Conservation (phyloP, 164 flowering plant genomes). For the Warburgia ugandensis region DNA sequence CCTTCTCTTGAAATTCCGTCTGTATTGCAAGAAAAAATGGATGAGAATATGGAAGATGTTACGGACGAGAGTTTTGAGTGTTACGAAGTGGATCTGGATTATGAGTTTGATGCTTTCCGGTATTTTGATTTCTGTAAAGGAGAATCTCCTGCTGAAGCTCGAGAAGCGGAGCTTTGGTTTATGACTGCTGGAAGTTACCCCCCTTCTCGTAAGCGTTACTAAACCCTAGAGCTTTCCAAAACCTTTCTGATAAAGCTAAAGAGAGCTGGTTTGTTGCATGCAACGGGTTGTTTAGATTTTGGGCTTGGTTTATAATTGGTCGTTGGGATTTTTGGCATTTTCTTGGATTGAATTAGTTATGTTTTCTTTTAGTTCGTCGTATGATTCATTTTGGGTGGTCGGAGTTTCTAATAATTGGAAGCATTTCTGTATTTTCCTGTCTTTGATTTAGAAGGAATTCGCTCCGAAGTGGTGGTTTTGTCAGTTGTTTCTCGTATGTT, state of each 20-base stretch:
- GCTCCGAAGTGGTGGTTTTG: no score
- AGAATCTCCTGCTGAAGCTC: slow-evolving; percentile 47
- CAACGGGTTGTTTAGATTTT: background rate
- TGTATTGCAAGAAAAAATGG: slow-evolving; percentile 21
- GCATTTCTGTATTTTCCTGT: no score
- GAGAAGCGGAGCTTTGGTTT: slow-evolving; percentile 71
- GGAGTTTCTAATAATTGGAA: no score
- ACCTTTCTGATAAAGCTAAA: no score
- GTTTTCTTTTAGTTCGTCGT: background rate
- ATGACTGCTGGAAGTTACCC: slow-evolving; percentile 57
- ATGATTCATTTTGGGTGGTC: background rate
- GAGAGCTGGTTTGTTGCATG: background rate
- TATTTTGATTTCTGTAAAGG: slow-evolving; percentile 58
- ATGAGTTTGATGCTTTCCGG: slow-evolving; percentile 75
- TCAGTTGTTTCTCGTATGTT: no score
- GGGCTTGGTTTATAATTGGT: background rate
- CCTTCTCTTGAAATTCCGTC: slow-evolving; percentile 1
- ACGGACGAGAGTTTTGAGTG: slow-evolving; percentile 23
- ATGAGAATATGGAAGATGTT: slow-evolving; percentile 47
- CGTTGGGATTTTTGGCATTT: background rate
- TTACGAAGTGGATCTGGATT: slow-evolving; percentile 61
- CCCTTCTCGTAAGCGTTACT: slow-evolving; percentile 42
- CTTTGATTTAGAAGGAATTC: no score
- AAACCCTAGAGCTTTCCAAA: slow-evolving; percentile 2
- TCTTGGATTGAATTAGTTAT: background rate